Conservation (phyloP, 192 early-diverging fungal genomes). For the Rhizophagus sp. region DNA sequence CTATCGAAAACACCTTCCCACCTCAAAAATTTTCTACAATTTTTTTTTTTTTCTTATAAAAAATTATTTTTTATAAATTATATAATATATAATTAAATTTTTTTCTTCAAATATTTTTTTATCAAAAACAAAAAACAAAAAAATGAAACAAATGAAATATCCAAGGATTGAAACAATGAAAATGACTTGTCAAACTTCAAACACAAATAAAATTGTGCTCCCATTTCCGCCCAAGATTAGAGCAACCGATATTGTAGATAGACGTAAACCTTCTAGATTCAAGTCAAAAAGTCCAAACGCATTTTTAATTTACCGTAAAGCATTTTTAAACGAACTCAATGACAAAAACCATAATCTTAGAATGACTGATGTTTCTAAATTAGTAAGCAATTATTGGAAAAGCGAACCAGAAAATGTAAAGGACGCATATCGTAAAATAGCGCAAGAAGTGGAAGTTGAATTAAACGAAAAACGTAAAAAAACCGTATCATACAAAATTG, state of each 20-base stretch:
- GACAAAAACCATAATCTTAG: neutral
- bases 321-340: neutral
- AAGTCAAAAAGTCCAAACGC: conserved; percentile 4
- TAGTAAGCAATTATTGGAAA: neutral
- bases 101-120: no score
- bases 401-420: neutral
- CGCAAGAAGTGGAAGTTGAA: neutral
- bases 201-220: neutral
- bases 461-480: neutral
- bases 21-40: no score
- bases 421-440: conserved; percentile 12
- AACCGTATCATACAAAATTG: neutral
- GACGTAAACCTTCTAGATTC: neutral
- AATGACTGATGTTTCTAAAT: neutral
- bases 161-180: no score
- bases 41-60: no score
- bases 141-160: no score
- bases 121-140: no score
- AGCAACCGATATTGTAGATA: neutral
- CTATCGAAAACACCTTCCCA: no score
- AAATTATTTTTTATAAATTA: no score
- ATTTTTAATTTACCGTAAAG: conserved; percentile 6
- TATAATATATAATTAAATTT: no score
- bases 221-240: neutral
- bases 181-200: no score